Percentiles rank a stretch among this genome's conserved stretches.
These are phyloP conservation scores for Pistacia vera DNA, from an alignment of 345 rosid genomes.

Conservation along the genomic window DNA sequence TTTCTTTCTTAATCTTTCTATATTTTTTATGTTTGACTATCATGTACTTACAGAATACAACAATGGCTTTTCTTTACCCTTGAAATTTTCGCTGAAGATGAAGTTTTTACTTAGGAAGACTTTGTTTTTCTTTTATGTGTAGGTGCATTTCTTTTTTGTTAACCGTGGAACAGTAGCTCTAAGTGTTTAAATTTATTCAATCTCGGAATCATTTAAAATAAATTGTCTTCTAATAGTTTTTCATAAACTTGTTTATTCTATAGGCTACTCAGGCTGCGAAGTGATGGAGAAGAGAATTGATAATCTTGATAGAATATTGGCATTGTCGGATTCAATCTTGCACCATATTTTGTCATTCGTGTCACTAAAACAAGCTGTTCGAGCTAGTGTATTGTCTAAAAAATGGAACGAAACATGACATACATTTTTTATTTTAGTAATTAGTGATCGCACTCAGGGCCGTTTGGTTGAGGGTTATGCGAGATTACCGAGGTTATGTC, in stretches of 20 bases:
- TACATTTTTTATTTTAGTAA: neutral
- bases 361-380: neutral
- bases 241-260: neutral
- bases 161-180: too few relatives aligned
- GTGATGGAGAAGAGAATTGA: neutral
- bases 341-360: constrained; percentile 4
- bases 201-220: neutral
- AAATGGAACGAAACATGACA: constrained; percentile 4
- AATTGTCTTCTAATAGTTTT: neutral
- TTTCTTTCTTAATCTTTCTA: neutral
- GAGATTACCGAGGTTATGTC: too few relatives aligned
- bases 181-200: neutral
- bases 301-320: neutral
- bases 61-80: neutral
- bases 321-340: constrained; percentile 7
- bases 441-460: neutral
- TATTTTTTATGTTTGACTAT: neutral
- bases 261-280: neutral
- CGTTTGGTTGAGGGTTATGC: too few relatives aligned
- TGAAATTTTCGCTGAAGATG: neutral
- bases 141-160: neutral
- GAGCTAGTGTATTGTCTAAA: constrained; percentile 2
- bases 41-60: too few relatives aligned
- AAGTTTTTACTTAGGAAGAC: neutral
- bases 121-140: neutral